Conservation (phyloP, 208 protist genomes). For the Trypanosoma lewisi region DNA sequence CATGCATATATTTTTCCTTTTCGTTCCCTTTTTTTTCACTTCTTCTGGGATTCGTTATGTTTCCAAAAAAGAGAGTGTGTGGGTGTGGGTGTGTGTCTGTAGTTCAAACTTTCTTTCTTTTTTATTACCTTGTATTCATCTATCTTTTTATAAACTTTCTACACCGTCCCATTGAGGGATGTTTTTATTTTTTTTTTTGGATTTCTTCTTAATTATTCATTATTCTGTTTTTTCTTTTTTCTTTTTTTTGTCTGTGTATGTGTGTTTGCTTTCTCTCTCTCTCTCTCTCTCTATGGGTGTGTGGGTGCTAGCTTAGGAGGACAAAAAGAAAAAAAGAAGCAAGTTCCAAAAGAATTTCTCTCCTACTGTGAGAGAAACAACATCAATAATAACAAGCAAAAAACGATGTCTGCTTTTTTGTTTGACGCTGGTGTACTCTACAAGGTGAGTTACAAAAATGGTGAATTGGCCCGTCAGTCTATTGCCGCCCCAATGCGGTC, state of each 20-base stretch:
- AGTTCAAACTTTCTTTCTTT: too few species aligned
- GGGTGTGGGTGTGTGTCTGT: slow-evolving; percentile 4
- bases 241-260: neutral
- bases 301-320: neutral
- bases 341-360: too few species aligned
- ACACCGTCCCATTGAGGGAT: neutral
- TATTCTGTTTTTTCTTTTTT: neutral
- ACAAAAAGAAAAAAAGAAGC: slow-evolving; percentile 2
- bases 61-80: neutral
- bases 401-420: slow-evolving; percentile 20
- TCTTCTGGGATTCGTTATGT: neutral
- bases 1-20: slow-evolving; percentile 20
- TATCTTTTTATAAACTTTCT: too few species aligned
- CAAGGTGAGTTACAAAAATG: slow-evolving; percentile 7
- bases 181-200: neutral
- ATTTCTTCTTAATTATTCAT: neutral
- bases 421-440: slow-evolving; percentile 22
- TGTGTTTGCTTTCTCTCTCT: neutral
- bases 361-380: too few species aligned
- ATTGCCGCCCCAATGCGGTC: slow-evolving; percentile 1
- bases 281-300: neutral
- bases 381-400: too few species aligned
- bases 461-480: neutral
- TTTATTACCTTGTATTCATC: too few species aligned
- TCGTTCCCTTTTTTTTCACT: slow-evolving; percentile 7